These are phyloP conservation scores for Ophiocordyceps sinensis DNA, from an alignment of 2,329 filamentous ascomycete genomes.

Conservation along the genomic window DNA sequence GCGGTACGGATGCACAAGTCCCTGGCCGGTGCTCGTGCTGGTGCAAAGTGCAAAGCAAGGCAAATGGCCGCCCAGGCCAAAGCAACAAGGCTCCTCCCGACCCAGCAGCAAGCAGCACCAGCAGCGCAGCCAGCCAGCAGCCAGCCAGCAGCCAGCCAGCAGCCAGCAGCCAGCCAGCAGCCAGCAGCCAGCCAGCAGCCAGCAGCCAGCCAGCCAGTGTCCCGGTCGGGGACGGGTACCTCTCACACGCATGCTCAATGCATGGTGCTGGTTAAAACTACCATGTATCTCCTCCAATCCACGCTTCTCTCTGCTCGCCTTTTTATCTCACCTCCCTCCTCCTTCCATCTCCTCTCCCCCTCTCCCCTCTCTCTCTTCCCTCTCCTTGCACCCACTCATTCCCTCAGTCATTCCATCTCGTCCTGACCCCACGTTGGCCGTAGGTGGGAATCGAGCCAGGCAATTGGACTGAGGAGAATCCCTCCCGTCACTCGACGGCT, in stretches of 20 bases:
- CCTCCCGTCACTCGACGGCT: slow-evolving; percentile 10
- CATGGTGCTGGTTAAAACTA: slow-evolving; percentile 18
- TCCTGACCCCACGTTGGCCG: slow-evolving; percentile 25
- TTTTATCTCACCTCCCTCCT: slow-evolving; percentile 20
- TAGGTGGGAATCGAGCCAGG: slow-evolving; percentile 18
- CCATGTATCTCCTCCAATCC: slow-evolving; percentile 35
- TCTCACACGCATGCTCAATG: background rate
- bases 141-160: too few species aligned
- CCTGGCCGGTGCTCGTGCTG: slow-evolving; percentile 1
- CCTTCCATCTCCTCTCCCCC: slow-evolving; percentile 13
- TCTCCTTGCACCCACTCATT: slow-evolving; percentile 33
- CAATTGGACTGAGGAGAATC: slow-evolving; percentile 20
- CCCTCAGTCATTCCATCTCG: slow-evolving; percentile 34
- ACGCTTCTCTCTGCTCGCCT: slow-evolving; percentile 39
- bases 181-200: background rate
- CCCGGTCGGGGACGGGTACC: background rate
- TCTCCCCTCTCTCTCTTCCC: slow-evolving; percentile 25
- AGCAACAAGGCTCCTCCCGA: slow-evolving; percentile 1
- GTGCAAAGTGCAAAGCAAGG: slow-evolving; percentile 5
- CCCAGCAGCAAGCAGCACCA: background rate
- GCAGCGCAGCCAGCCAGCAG: background rate
- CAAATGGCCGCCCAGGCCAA: background rate
- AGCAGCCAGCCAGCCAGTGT: background rate
- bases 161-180: too few species aligned
- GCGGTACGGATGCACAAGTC: slow-evolving; percentile 9